Evolutionary conservation across 768 basidiomycete genomes (phyloP).

Genomic region (Tephrocybe sp.): DNA sequence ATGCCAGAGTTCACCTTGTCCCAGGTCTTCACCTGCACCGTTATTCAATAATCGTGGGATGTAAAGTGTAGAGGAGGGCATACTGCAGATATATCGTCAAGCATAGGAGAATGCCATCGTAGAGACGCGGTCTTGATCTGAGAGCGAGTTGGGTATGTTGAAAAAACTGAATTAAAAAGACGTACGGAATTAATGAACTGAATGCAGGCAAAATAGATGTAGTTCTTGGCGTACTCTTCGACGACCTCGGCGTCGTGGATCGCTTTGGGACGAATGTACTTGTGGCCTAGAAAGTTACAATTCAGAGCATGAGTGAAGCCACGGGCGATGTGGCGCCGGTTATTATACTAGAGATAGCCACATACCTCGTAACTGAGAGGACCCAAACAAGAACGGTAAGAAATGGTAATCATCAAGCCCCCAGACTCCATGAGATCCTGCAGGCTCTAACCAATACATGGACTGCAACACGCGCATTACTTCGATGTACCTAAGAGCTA

Average conservation of each 20-base stretch:
- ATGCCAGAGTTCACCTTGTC: conserved; percentile 95
- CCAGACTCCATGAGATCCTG: conserved; percentile 99
- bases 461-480: conserved; percentile 88
- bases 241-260: conserved; percentile 92
- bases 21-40: conserved; percentile 80
- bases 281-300: conserved; percentile 59
- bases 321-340: neutral
- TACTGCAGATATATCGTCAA: conserved; percentile 93
- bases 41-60: neutral
- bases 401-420: conserved; percentile 98
- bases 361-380: conserved; percentile 72
- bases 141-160: neutral
- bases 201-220: conserved; percentile 98
- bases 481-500: conserved; percentile 69
- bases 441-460: conserved; percentile 96
- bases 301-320: neutral
- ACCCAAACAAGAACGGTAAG: conserved; percentile 86
- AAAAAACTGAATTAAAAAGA: too few relatives aligned
- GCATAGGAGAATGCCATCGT: conserved; percentile 98
- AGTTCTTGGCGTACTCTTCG: conserved; percentile 88
- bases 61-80: conserved; percentile 7
- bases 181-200: conserved; percentile 91
- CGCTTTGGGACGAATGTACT: conserved; percentile 86
- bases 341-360: neutral
- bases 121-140: conserved; percentile 95